A percentile compares a stretch with the other conserved stretches of the same genome.
Conservation (phyloP, 176 grass and related monocot species). For the Elaeis guineensis region DNA sequence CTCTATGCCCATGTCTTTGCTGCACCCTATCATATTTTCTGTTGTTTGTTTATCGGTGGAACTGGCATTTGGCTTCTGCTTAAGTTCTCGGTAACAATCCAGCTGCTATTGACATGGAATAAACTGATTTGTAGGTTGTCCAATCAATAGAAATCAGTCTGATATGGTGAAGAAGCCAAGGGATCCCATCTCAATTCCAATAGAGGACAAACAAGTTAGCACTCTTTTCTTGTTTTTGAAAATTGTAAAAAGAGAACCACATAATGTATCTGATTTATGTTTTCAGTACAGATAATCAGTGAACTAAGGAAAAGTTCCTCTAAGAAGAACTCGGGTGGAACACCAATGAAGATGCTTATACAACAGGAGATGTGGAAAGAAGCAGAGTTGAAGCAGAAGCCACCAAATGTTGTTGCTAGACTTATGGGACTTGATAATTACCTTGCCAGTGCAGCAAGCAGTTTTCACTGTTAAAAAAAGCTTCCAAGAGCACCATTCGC, state of each 20-base stretch:
- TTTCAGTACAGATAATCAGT: conserved; percentile 25
- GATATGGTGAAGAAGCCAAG: conserved; percentile 29
- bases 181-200: conserved; percentile 25
- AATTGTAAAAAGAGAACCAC: too few species aligned
- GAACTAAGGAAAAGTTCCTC: conserved; percentile 32
- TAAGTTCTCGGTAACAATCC: neutral
- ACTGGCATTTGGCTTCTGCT: neutral
- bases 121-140: conserved; percentile 30
- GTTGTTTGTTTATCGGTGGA: neutral
- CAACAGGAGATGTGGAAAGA: conserved; percentile 89
- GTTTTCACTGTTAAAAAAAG: conserved; percentile 11
- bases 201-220: conserved; percentile 64
- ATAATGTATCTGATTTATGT: neutral
- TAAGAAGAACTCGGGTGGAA: conserved; percentile 44
- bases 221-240: too few species aligned
- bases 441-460: conserved; percentile 32
- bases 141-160: conserved; percentile 30
- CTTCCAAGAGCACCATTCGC: conserved; percentile 14
- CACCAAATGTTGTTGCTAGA: conserved; percentile 69
- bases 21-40: neutral
- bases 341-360: conserved; percentile 75
- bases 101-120: conserved; percentile 16
- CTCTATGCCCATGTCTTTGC: neutral
- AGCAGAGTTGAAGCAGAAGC: conserved; percentile 38
- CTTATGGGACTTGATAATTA: conserved; percentile 88